These are phyloP conservation scores for Penicillium hesseltinei DNA, from an alignment of 2,329 filamentous ascomycete species.

Conservation along the genomic window DNA sequence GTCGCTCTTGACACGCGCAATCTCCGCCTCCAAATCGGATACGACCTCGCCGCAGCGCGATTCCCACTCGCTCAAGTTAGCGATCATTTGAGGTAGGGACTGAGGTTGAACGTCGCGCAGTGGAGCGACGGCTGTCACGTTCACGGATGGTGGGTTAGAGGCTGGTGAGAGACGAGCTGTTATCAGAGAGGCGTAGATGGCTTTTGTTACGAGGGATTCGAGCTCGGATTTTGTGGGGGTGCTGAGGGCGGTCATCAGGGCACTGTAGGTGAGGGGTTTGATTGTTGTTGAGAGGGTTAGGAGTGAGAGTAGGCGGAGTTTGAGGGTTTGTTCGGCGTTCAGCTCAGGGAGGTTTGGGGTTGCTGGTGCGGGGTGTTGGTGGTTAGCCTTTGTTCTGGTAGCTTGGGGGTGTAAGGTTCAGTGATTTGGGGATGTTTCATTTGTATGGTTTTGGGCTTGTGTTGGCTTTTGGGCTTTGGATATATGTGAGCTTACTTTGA, in stretches of 20 bases:
- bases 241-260: slow-evolving; percentile 65
- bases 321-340: slow-evolving; percentile 69
- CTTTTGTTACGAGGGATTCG: slow-evolving; percentile 80
- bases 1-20: slow-evolving; percentile 61
- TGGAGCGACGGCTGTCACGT: slow-evolving; percentile 76
- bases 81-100: slow-evolving; percentile 66
- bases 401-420: background rate
- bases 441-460: background rate
- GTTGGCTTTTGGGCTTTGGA: background rate
- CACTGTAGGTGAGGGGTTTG: slow-evolving; percentile 68
- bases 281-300: slow-evolving; percentile 72
- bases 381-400: slow-evolving; percentile 1
- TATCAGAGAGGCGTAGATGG: slow-evolving; percentile 82
- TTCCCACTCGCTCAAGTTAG: slow-evolving; percentile 71
- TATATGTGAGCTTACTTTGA: slow-evolving; percentile 47
- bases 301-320: slow-evolving; percentile 87
- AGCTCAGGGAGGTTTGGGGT: slow-evolving; percentile 66
- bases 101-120: slow-evolving; percentile 80
- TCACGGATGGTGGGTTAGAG: slow-evolving; percentile 69
- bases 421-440: background rate
- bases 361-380: slow-evolving; percentile 30
- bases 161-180: slow-evolving; percentile 85
- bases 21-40: slow-evolving; percentile 71
- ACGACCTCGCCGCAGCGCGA: slow-evolving; percentile 74
- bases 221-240: slow-evolving; percentile 68